These are phyloP conservation scores for Candida rishiriensis DNA, from an alignment of 805 yeast genomes.

Conservation along the genomic window DNA sequence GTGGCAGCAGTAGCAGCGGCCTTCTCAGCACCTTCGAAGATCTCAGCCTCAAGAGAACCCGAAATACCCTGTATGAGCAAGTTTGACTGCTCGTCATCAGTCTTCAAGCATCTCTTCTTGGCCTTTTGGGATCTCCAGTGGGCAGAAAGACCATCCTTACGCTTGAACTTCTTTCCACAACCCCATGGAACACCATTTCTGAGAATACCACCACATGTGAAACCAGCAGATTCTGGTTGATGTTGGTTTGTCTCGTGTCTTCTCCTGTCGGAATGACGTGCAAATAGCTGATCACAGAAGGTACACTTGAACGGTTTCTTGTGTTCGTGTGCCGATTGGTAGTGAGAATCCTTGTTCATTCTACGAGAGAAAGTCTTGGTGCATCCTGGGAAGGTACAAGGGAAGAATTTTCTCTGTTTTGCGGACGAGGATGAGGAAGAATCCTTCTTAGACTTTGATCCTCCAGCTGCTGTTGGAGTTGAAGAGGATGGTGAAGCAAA, in stretches of 20 bases:
- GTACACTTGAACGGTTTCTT: constrained; percentile 30
- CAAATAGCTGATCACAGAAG: constrained; percentile 26
- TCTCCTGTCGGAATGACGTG: constrained; percentile 32
- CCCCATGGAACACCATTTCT: constrained; percentile 31
- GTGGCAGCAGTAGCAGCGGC: neutral
- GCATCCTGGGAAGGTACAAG: constrained; percentile 26
- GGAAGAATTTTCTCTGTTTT: constrained; percentile 16
- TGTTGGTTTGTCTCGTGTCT: constrained; percentile 33
- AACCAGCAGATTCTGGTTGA: constrained; percentile 15
- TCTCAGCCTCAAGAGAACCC: neutral
- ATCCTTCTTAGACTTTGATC: no score
- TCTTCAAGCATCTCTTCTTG: constrained; percentile 27
- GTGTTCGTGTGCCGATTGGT: constrained; percentile 30
- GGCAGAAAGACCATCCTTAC: constrained; percentile 33
- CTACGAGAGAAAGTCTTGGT: constrained; percentile 29
- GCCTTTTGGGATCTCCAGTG: constrained; percentile 35
- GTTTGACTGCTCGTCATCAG: neutral
- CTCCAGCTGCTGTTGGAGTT: no score
- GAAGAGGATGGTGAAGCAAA: no score
- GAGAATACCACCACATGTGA: constrained; percentile 27
- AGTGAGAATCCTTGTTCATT: constrained; percentile 31
- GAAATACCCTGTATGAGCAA: neutral
- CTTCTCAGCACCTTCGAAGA: neutral
- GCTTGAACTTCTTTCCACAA: constrained; percentile 31
- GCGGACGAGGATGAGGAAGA: neutral